Base-by-base conservation (phyloP, 139 green algal species). In the Picochlorum sp. region DNA sequence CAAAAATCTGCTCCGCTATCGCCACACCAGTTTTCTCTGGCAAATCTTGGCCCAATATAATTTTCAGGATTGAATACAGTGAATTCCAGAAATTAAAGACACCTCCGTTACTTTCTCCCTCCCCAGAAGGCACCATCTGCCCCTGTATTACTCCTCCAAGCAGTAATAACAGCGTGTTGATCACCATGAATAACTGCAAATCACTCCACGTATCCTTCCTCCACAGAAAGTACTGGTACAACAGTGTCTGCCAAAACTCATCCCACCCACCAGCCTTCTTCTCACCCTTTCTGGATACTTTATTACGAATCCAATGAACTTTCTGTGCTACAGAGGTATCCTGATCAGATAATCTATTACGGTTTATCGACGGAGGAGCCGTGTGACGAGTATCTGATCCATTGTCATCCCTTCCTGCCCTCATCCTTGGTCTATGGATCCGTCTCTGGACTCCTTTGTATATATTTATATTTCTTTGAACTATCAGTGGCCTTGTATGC, bases 41-140 rank as follows among this genome's bases (percentile, higher is more conserved):
- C 16, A 69, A 13, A n/a, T 69, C 38, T 10, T 69, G 41, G 26
- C 63, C 63, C 21, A 69, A 49, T 38, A 69, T 49, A 45, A 69
- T n/a, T 24, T 44, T 41, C 2, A 69, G 28, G 11, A 69, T 50
- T 41, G 45, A 31, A 26, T 65, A 65, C 28, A 65, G 7, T 3
- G 20, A 28, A 28, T 65, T 20, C 56, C 56, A 62, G 49, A 55
- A 20, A 55, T 21, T 8, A 55, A 21, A 20, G n/a, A 21, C 49
- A 55, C 49, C 28, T 1, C 28, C 49, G 3, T 21, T 55, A 3
- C 1, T 55, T 3, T 21, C n/a, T 9, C 11, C n/a, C 18, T 21
- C n/a, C 6, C 51, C 23, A 34, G 21, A 20, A 9, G 58, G 41
- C 57, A 23, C 13, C n/a, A 59, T n/a, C 0, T 65, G 58, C 20